Percentiles rank a stretch among this genome's conserved stretches.
These are phyloP conservation scores for Podospora fimiseda DNA, from an alignment of 495 filamentous ascomycete species.

Conservation along the genomic window DNA sequence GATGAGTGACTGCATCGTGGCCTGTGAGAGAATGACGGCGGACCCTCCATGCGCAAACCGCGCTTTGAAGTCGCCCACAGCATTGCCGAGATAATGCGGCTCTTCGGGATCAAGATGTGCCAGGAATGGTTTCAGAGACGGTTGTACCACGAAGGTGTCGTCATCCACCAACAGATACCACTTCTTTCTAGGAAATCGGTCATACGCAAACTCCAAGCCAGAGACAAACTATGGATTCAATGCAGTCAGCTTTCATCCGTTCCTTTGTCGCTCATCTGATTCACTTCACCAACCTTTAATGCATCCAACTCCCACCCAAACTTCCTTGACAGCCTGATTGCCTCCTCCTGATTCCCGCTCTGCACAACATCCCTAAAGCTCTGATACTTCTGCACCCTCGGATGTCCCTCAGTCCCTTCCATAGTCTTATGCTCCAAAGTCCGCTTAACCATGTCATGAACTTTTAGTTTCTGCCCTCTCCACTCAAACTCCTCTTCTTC, in stretches of 20 bases:
- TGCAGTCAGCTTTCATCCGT: no score
- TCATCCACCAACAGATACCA: conserved; percentile 46
- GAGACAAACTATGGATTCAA: conserved; percentile 45
- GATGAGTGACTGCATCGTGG: conserved; percentile 31
- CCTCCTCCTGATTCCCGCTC: conserved; percentile 28
- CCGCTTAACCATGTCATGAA: conserved; percentile 32
- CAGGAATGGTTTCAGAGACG: conserved; percentile 33
- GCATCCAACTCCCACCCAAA: conserved; percentile 46
- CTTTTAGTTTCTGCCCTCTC: conserved; percentile 12
- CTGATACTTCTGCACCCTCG: conserved; percentile 33
- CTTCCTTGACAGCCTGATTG: conserved; percentile 25
- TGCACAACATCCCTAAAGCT: conserved; percentile 30
- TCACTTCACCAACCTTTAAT: conserved; percentile 33
- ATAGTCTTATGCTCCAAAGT: conserved; percentile 19
- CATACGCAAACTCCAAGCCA: conserved; percentile 37
- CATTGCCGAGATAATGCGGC: conserved; percentile 45
- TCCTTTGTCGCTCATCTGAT: no score
- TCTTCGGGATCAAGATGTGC: conserved; percentile 32
- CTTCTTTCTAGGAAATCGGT: conserved; percentile 37
- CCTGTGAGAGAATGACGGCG: conserved; percentile 37
- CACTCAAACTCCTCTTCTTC: conserved; percentile 6
- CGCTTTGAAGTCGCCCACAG: conserved; percentile 39
- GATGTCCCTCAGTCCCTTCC: conserved; percentile 10
- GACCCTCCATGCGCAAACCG: conserved; percentile 47
- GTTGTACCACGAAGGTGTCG: conserved; percentile 41